Percentiles rank a stretch among this genome's conserved stretches.
Conservation (phyloP, 1,284 basidiomycete genomes). For the Mycena citricolor region DNA sequence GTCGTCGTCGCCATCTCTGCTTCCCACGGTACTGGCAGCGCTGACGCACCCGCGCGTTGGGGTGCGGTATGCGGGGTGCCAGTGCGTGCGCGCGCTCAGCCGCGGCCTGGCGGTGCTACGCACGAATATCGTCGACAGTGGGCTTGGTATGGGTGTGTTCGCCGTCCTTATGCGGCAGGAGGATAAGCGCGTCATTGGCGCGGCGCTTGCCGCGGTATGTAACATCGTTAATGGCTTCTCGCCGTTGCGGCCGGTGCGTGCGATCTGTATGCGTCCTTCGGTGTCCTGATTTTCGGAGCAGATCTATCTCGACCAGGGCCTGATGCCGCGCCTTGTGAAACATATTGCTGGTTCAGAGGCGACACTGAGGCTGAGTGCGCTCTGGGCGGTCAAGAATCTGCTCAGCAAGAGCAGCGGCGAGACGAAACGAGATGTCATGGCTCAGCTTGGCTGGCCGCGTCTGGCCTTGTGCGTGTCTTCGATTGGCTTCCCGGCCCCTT, state of each 20-base stretch:
- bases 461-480: conserved; percentile 46
- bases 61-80: conserved; percentile 80
- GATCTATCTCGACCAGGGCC: conserved; percentile 62
- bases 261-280: conserved; percentile 13
- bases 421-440: conserved; percentile 66
- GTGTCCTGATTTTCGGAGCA: conserved; percentile 28
- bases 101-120: conserved; percentile 76
- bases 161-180: conserved; percentile 47
- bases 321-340: conserved; percentile 61
- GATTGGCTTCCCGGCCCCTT: background rate
- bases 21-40: conserved; percentile 55
- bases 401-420: conserved; percentile 58
- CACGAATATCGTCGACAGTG: conserved; percentile 82
- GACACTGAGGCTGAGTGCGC: conserved; percentile 60
- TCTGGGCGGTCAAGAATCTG: conserved; percentile 84
- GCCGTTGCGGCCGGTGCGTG: conserved; percentile 67
- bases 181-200: conserved; percentile 69
- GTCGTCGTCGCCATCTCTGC: conserved; percentile 42
- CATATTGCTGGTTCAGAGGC: conserved; percentile 54
- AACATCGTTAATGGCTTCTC: conserved; percentile 88
- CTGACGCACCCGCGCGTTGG: conserved; percentile 66
- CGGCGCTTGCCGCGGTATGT: conserved; percentile 75
- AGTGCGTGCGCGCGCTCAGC: conserved; percentile 76
- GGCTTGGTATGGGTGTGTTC: conserved; percentile 71
- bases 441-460: conserved; percentile 59